phyloP scores from a whole-genome alignment of 495 filamentous ascomycete species.

The Pyronema domesticum region DNA sequence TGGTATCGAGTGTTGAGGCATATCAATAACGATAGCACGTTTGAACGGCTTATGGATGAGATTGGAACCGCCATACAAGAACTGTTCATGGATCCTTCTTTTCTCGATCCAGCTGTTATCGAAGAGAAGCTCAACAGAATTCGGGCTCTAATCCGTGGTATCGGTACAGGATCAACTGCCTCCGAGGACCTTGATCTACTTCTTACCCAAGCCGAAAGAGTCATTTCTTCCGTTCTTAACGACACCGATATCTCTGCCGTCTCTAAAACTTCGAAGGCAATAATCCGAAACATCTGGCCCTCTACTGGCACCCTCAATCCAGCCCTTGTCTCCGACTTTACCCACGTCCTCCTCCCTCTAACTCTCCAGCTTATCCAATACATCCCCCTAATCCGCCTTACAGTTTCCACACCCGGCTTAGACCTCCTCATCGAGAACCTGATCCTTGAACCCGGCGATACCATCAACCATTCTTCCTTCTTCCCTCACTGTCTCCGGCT shows the following conservation, averaged over 20 bases:
- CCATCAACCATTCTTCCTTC: slow-evolving; percentile 74
- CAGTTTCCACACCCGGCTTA: slow-evolving; percentile 62
- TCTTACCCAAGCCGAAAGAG: slow-evolving; percentile 47
- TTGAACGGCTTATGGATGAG: slow-evolving; percentile 57
- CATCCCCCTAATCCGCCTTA: slow-evolving; percentile 72
- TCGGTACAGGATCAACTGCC: slow-evolving; percentile 40
- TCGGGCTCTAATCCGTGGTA: slow-evolving; percentile 13
- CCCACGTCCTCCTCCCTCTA: slow-evolving; percentile 64
- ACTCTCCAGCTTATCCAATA: slow-evolving; percentile 61
- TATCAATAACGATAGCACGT: slow-evolving; percentile 59
- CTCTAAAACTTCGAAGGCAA: slow-evolving; percentile 40
- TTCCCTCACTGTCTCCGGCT: slow-evolving; percentile 67
- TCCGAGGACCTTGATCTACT: slow-evolving; percentile 52
- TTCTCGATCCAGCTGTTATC: slow-evolving; percentile 47
- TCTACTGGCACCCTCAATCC: slow-evolving; percentile 36
- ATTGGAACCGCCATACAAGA: slow-evolving; percentile 55
- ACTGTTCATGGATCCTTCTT: slow-evolving; percentile 70
- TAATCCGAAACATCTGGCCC: slow-evolving; percentile 50
- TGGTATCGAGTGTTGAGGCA: slow-evolving; percentile 56
- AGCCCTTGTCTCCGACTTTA: slow-evolving; percentile 52
- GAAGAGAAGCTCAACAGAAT: slow-evolving; percentile 42
- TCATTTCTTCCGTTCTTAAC: slow-evolving; percentile 45
- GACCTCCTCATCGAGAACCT: slow-evolving; percentile 81
- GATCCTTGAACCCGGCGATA: slow-evolving; percentile 71
- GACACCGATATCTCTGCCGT: slow-evolving; percentile 56